Base-by-base conservation (phyloP, 1,284 basidiomycete genomes). In the Leucoagaricus sp. region DNA sequence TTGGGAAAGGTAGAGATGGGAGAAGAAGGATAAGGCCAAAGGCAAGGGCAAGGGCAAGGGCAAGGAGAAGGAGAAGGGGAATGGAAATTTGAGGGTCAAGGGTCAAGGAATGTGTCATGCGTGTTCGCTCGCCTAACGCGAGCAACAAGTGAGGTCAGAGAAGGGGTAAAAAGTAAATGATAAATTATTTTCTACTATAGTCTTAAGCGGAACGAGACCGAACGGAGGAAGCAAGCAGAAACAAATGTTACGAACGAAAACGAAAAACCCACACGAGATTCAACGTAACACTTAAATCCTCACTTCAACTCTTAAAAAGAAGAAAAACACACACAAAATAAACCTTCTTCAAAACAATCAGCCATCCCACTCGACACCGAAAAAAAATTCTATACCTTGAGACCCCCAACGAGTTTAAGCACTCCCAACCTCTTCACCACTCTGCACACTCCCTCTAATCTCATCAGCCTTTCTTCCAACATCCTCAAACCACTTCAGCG, bases 401-500 rank as follows among this genome's bases (percentile, higher is more conserved):
- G n/a, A n/a, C n/a, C n/a, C n/a, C n/a, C n/a, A n/a, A n/a, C n/a
- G n/a, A 29, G 50, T 34, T 31, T 28, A 48, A 44, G 47, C 45
- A 38, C 53, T 2, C 41, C 26, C 19, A 60, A 41, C 17, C 31
- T 45, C 48, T 60, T n/a, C n/a, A n/a, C n/a, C 59, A 36, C 49
- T 36, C 38, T 46, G 58, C 28, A 64, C 65, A 1, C 58, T 61
- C 40, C 57, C 71, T 53, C 85, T 76, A 55, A 93, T 84, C 42
- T 73, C 75, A 26, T 75, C 80, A 5, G 89, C 84, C 68, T 78
- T 80, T 63, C 72, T 72, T 55, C 80, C 79, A 29, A 93, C 80
- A 49, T 80, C 77, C 4, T 68, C 73, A 72, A 96, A 91, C 79
- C 83, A 93, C 58, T 82, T 81, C 50, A 89, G 76, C n/a, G 95